A percentile compares a stretch with the other conserved stretches of the same genome.
These are phyloP conservation scores for Suhomyces terraborum DNA, from an alignment of 1,139 yeast species.

Conservation along the genomic window DNA sequence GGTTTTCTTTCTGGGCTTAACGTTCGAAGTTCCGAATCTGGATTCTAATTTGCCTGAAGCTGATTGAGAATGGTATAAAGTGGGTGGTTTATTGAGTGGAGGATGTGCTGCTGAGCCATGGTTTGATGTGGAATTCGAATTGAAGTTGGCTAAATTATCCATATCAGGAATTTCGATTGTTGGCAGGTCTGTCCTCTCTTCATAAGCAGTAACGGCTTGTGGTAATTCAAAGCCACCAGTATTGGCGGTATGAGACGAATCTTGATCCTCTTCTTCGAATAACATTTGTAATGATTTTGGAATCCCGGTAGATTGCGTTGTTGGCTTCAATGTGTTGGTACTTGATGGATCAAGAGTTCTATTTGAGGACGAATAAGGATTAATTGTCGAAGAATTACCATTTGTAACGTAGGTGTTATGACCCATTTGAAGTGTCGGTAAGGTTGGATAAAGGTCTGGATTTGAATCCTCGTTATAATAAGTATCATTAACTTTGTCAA, in stretches of 20 bases:
- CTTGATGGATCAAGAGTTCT: slow-evolving; percentile 5
- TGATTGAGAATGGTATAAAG: slow-evolving; percentile 51
- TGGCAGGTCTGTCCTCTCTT: slow-evolving; percentile 40
- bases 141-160: slow-evolving; percentile 36
- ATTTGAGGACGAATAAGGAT: slow-evolving; percentile 4
- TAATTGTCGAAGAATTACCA: slow-evolving; percentile 6
- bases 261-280: slow-evolving; percentile 49
- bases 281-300: slow-evolving; percentile 74
- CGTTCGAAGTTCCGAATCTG: slow-evolving; percentile 27
- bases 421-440: slow-evolving; percentile 32
- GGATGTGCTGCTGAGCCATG: slow-evolving; percentile 24
- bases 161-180: slow-evolving; percentile 52
- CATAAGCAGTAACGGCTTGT: slow-evolving; percentile 6
- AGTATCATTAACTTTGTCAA: slow-evolving; percentile 47
- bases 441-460: slow-evolving; percentile 30
- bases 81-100: slow-evolving; percentile 51
- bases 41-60: slow-evolving; percentile 48
- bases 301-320: slow-evolving; percentile 40
- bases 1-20: slow-evolving; percentile 41
- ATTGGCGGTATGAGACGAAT: not conserved
- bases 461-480: slow-evolving; percentile 31
- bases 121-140: slow-evolving; percentile 13
- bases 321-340: slow-evolving; percentile 1
- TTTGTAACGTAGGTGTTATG: slow-evolving; percentile 11
- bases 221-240: slow-evolving; percentile 10